Conservation (phyloP, 1,284 basidiomycete species). For the Fistulinella cinereoalba region DNA sequence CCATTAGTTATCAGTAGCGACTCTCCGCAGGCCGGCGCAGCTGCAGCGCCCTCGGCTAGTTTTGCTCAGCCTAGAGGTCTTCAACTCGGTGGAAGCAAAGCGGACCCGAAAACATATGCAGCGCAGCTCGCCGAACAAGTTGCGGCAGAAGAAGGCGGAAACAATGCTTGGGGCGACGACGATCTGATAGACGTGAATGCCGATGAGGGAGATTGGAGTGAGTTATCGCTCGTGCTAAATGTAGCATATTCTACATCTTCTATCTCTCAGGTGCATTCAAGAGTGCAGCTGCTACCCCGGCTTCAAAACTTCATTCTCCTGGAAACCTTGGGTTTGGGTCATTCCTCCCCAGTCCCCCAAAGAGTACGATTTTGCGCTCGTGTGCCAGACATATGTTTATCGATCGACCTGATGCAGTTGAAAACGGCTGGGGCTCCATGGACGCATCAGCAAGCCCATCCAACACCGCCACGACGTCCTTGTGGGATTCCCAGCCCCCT, state of each 20-base stretch:
- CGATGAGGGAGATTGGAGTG: conserved; percentile 91
- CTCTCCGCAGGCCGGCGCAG: conserved; percentile 9
- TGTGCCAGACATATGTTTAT: background rate
- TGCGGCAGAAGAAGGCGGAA: conserved; percentile 47
- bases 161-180: conserved; percentile 63
- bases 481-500: conserved; percentile 17
- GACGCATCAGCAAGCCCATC: conserved; percentile 4
- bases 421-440: conserved; percentile 28
- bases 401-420: background rate
- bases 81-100: conserved; percentile 64
- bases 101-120: conserved; percentile 39
- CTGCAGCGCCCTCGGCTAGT: conserved; percentile 8
- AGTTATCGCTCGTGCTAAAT: conserved; percentile 23
- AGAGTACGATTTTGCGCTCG: conserved; percentile 7
- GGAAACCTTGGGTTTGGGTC: conserved; percentile 22
- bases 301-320: conserved; percentile 28
- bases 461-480: conserved; percentile 1
- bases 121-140: conserved; percentile 59
- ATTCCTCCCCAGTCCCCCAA: conserved; percentile 14
- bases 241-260: background rate
- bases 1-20: conserved; percentile 30
- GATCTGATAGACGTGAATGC: conserved; percentile 91
- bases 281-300: conserved; percentile 48
- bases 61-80: conserved; percentile 51
- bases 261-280: conserved; percentile 72